phyloP scores from a whole-genome alignment of 176 grass and related monocot species.

The Triticum turgidum region DNA sequence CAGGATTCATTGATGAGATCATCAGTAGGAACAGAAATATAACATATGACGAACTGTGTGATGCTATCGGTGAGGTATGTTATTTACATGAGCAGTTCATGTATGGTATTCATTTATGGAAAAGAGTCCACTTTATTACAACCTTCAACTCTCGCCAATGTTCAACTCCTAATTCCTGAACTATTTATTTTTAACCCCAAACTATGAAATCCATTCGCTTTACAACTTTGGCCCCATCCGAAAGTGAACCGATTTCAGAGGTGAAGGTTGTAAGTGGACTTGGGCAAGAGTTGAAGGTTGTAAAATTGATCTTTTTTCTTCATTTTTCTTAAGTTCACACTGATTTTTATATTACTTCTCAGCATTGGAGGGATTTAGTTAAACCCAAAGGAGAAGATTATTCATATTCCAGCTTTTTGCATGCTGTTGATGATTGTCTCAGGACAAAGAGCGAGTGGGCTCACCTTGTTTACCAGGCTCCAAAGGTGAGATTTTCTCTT shows the following conservation, averaged over 20 bases:
- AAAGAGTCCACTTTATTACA: neutral
- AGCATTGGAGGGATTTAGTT: constrained; percentile 68
- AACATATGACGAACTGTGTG: constrained; percentile 76
- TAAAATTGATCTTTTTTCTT: neutral
- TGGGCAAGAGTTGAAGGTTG: neutral
- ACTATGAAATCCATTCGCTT: constrained; percentile 5
- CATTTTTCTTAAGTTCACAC: neutral
- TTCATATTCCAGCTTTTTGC: constrained; percentile 49
- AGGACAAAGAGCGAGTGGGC: constrained; percentile 76
- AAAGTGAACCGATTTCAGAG: neutral
- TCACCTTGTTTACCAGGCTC: constrained; percentile 72
- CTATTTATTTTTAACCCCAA: neutral
- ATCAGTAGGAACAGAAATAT: constrained; percentile 59
- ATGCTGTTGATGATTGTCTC: constrained; percentile 82
- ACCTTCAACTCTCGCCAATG: neutral
- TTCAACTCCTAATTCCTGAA: neutral
- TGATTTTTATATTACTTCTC: constrained; percentile 42
- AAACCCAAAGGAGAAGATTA: constrained; percentile 64
- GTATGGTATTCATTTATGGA: neutral
- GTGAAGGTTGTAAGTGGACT: constrained; percentile 1
- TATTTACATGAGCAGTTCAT: neutral
- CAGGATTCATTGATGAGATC: constrained; percentile 91
- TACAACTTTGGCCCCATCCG: neutral
- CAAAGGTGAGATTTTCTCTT: constrained; percentile 48
- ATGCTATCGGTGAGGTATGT: constrained; percentile 62